A percentile compares a stretch with the other conserved stretches of the same genome.
Evolutionary conservation across 2,329 filamentous ascomycete species (phyloP).

Genomic region (Ceratocystis albifundus): DNA sequence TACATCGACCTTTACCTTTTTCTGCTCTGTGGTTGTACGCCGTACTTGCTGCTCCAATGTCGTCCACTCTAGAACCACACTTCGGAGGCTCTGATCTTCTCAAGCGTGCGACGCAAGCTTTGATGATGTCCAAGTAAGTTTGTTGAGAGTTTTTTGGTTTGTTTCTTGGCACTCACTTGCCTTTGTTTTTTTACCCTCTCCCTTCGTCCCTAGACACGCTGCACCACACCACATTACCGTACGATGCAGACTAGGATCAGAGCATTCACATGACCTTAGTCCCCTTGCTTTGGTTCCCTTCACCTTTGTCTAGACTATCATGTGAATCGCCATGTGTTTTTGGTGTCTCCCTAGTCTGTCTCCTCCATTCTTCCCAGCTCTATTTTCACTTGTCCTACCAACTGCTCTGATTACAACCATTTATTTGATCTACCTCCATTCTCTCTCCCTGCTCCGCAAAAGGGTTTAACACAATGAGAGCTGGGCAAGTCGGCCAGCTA

Average conservation of each 20-base stretch:
- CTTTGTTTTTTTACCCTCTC: slow-evolving; percentile 5
- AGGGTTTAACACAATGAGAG: too few relatives aligned
- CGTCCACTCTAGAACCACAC: slow-evolving; percentile 24
- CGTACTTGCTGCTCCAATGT: slow-evolving; percentile 13
- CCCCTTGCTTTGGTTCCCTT: slow-evolving; percentile 9
- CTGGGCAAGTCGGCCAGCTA: too few relatives aligned
- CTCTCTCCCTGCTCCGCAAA: too few relatives aligned
- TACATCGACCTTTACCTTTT: not conserved
- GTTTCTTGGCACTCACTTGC: slow-evolving; percentile 24
- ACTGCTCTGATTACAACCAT: too few relatives aligned
- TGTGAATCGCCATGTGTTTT: not conserved
- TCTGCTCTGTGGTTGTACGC: not conserved
- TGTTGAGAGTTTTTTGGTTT: slow-evolving; percentile 24
- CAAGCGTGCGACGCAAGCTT: slow-evolving; percentile 49
- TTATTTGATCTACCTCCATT: too few relatives aligned
- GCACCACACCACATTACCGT: too few relatives aligned
- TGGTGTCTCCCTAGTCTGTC: not conserved
- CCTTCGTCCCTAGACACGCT: too few relatives aligned
- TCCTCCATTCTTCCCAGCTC: too few relatives aligned
- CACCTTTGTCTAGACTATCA: not conserved
- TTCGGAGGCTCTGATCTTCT: slow-evolving; percentile 45
- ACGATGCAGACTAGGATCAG: too few relatives aligned
- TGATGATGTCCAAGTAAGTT: slow-evolving; percentile 53
- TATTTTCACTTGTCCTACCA: too few relatives aligned
- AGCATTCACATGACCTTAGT: too few relatives aligned